phyloP scores from a whole-genome alignment of 1,284 basidiomycete genomes.

The Ceratobasidium sp. region DNA sequence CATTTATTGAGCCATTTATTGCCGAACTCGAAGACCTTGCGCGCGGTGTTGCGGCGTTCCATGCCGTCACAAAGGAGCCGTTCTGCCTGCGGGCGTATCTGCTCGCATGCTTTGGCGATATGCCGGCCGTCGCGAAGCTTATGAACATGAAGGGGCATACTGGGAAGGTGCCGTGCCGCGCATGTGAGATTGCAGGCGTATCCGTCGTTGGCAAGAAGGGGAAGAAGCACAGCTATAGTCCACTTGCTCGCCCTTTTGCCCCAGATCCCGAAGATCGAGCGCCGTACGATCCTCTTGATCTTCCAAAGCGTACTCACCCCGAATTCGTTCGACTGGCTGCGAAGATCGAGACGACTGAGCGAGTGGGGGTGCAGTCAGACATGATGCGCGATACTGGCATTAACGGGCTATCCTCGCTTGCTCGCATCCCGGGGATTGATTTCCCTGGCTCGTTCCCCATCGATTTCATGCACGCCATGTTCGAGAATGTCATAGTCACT shows the following conservation, averaged over 20 bases:
- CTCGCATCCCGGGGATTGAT: neutral
- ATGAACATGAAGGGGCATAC: conserved; percentile 48
- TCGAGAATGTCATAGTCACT: conserved; percentile 45
- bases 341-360: conserved; percentile 15
- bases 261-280: conserved; percentile 3
- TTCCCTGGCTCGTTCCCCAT: conserved; percentile 48
- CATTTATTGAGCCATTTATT: conserved; percentile 45
- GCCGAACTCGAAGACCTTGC: conserved; percentile 45
- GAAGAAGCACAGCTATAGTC: conserved; percentile 32
- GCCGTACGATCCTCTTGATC: neutral
- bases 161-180: conserved; percentile 44
- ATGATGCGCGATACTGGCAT: conserved; percentile 22
- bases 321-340: conserved; percentile 10
- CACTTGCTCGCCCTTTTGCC: conserved; percentile 35
- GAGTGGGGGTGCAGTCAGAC: neutral
- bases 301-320: conserved; percentile 2
- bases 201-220: conserved; percentile 5
- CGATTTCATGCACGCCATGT: conserved; percentile 49
- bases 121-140: conserved; percentile 49
- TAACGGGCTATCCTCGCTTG: conserved; percentile 16
- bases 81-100: conserved; percentile 46
- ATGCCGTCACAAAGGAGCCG: neutral
- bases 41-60: conserved; percentile 14
- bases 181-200: conserved; percentile 42
- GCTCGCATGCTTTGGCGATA: conserved; percentile 47